Evolutionary conservation across 495 filamentous ascomycete genomes (phyloP).

Genomic region (Hypoxylon trugodes): DNA sequence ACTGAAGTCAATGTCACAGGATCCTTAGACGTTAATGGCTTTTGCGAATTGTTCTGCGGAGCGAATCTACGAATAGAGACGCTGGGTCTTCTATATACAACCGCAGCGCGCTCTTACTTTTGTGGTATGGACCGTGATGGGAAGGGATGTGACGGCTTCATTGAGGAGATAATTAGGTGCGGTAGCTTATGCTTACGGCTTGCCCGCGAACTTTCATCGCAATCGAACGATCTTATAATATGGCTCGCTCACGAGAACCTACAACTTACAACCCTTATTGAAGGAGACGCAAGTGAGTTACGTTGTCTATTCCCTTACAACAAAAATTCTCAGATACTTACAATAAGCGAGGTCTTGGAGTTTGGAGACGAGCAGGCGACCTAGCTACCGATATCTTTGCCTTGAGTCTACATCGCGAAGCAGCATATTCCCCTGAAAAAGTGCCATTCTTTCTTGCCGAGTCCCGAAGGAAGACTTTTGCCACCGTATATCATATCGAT

Average conservation of each 20-base stretch:
- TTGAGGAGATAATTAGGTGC: neutral
- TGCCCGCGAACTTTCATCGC: neutral
- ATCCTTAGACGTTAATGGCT: neutral
- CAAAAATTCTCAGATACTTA: neutral
- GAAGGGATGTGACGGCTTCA: neutral
- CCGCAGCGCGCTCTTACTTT: neutral
- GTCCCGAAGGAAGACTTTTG: neutral
- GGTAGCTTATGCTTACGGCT: neutral
- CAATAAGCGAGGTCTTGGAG: neutral
- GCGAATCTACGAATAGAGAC: neutral
- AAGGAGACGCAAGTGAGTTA: neutral
- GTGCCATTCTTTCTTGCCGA: conserved; percentile 1
- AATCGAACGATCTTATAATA: neutral
- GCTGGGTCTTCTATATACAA: neutral
- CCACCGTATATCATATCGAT: conserved; percentile 3
- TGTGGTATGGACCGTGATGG: neutral
- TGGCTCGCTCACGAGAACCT: conserved; percentile 1
- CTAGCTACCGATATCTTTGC: neutral
- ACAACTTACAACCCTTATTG: conserved; percentile 1
- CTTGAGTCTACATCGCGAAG: conserved; percentile 3
- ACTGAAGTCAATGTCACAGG: neutral
- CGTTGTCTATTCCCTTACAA: neutral
- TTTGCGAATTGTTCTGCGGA: neutral
- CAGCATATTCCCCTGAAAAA: neutral
- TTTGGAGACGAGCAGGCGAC: neutral